Evolutionary conservation across 805 yeast genomes (phyloP).

Genomic region (Saccharomyces eubayanus): DNA sequence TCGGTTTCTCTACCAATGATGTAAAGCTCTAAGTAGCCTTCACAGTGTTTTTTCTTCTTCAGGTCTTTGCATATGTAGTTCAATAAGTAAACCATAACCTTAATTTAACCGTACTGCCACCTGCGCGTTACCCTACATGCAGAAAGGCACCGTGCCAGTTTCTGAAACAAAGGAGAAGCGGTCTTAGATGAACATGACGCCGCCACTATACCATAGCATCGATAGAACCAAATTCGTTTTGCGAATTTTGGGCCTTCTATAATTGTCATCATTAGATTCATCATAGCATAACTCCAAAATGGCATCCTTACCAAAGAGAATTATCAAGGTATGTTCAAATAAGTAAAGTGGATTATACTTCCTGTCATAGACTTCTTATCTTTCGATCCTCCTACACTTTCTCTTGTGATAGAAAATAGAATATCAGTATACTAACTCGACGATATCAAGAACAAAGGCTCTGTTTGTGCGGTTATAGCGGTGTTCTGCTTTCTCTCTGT

Average conservation of each 20-base stretch:
- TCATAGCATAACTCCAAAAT: constrained; percentile 7
- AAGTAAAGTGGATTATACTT: background rate
- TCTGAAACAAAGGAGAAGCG: background rate
- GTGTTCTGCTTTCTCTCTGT: background rate
- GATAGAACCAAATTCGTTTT: background rate
- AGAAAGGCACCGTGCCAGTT: no score
- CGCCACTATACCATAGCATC: background rate
- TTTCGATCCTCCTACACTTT: background rate
- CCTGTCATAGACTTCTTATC: background rate
- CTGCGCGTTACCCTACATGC: background rate
- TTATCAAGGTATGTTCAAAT: constrained; percentile 56
- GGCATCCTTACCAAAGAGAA: constrained; percentile 70
- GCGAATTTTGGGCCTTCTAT: background rate
- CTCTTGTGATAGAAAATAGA: background rate
- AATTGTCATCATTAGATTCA: background rate
- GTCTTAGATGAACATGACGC: background rate
- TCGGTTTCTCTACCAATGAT: no score
- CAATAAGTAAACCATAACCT: no score
- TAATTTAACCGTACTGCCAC: background rate
- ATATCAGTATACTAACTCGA: background rate
- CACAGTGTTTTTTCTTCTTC: no score
- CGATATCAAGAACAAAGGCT: background rate
- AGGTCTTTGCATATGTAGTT: no score
- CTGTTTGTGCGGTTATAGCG: background rate
- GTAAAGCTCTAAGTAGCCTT: no score